Percentiles rank a stretch among this genome's conserved stretches.
phyloP scores from a whole-genome alignment of 1,139 yeast species.

The Saccharomyces hybrid region DNA sequence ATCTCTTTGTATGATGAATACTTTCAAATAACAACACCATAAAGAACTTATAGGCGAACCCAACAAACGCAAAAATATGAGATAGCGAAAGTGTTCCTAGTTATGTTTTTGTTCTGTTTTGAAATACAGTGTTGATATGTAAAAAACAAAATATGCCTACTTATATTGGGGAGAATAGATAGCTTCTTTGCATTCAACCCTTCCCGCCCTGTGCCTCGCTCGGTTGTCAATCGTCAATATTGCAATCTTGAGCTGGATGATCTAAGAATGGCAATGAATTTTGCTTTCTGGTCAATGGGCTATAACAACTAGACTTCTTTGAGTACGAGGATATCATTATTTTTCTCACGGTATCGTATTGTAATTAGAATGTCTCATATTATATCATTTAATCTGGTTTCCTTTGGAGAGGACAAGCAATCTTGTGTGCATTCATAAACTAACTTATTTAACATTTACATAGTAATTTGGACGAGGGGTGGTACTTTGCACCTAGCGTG shows the following conservation, averaged over 20 bases:
- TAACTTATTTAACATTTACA: background rate
- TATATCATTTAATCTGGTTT: background rate
- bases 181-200: background rate
- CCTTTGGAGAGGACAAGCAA: background rate
- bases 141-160: background rate
- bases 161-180: background rate
- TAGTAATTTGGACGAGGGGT: background rate
- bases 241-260: constrained; percentile 42
- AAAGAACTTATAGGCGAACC: background rate
- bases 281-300: constrained; percentile 43
- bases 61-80: background rate
- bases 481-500: background rate
- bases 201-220: constrained; percentile 36
- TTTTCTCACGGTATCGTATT: constrained; percentile 50
- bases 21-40: background rate
- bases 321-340: constrained; percentile 70
- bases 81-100: background rate
- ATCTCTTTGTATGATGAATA: background rate
- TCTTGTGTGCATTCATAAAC: background rate
- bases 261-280: constrained; percentile 6
- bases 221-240: constrained; percentile 24
- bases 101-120: background rate
- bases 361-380: constrained; percentile 68
- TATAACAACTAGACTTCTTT: constrained; percentile 49
- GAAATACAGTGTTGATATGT: too few species aligned